Percentiles rank a stretch among this genome's conserved stretches.
These are phyloP conservation scores for Aphanomyces invadans DNA, from an alignment of 352 stramenopile species.

Conservation along the genomic window DNA sequence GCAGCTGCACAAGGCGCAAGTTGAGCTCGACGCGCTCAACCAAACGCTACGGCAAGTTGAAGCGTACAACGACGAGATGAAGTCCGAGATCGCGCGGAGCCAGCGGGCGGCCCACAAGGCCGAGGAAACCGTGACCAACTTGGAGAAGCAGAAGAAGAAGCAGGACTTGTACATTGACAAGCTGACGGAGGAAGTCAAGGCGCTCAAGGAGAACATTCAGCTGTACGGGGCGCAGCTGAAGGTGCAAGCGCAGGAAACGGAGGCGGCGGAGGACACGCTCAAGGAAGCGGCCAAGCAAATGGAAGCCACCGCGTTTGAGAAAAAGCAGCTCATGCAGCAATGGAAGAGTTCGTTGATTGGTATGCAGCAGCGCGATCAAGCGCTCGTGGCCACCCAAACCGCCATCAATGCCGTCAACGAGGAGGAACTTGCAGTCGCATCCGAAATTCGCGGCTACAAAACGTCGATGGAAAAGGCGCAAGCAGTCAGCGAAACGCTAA, in stretches of 20 bases:
- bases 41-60: constrained; percentile 82
- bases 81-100: constrained; percentile 89
- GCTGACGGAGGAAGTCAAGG: constrained; percentile 85
- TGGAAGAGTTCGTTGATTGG: constrained; percentile 92
- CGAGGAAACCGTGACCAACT: constrained; percentile 86
- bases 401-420: constrained; percentile 74
- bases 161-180: constrained; percentile 94
- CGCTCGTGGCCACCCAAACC: constrained; percentile 79
- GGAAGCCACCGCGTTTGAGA: constrained; percentile 90
- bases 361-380: constrained; percentile 87
- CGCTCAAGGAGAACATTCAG: constrained; percentile 80
- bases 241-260: constrained; percentile 79
- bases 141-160: constrained; percentile 90
- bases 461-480: constrained; percentile 78
- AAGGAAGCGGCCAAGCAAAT: constrained; percentile 84
- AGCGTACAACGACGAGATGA: constrained; percentile 93
- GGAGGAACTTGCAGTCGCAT: constrained; percentile 71
- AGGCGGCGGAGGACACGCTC: constrained; percentile 80
- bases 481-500: constrained; percentile 72
- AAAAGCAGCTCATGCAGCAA: constrained; percentile 92
- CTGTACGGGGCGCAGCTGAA: constrained; percentile 73
- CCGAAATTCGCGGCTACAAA: constrained; percentile 84
- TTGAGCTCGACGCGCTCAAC: constrained; percentile 84
- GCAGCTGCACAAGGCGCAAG: constrained; percentile 73
- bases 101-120: constrained; percentile 90